Evolutionary conservation across 345 rosid species (phyloP).

Genomic region (Turritis glabra): DNA sequence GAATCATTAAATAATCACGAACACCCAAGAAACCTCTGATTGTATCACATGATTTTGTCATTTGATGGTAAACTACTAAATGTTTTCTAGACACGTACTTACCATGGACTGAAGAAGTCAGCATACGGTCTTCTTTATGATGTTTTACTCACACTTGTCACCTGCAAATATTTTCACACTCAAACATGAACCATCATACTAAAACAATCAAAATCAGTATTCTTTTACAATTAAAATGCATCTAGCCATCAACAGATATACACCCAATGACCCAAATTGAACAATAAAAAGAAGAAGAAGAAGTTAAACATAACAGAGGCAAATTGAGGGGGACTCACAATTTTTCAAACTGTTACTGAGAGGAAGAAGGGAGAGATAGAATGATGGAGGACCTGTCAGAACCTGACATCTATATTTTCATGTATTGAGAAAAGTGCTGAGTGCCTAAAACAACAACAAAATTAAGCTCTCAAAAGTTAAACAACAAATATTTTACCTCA

Average conservation of each 20-base stretch:
- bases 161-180: too few relatives aligned
- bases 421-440: neutral
- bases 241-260: constrained; percentile 29
- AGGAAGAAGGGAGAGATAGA: constrained; percentile 25
- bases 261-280: constrained; percentile 31
- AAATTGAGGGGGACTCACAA: neutral
- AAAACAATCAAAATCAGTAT: too few relatives aligned
- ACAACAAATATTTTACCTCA: constrained; percentile 51
- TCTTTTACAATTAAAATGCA: constrained; percentile 38
- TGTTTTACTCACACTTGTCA: too few relatives aligned
- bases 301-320: constrained; percentile 24
- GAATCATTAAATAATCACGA: too few relatives aligned
- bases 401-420: constrained; percentile 75
- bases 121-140: too few relatives aligned
- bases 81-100: too few relatives aligned
- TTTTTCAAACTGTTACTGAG: neutral
- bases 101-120: too few relatives aligned
- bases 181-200: too few relatives aligned
- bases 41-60: too few relatives aligned
- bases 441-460: neutral
- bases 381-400: constrained; percentile 94
- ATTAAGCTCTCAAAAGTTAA: neutral
- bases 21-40: too few relatives aligned
- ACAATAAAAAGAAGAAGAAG: neutral
- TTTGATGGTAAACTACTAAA: too few relatives aligned